Evolutionary conservation across 2,329 filamentous ascomycete species (phyloP).

Genomic region (Penicillium sp.): DNA sequence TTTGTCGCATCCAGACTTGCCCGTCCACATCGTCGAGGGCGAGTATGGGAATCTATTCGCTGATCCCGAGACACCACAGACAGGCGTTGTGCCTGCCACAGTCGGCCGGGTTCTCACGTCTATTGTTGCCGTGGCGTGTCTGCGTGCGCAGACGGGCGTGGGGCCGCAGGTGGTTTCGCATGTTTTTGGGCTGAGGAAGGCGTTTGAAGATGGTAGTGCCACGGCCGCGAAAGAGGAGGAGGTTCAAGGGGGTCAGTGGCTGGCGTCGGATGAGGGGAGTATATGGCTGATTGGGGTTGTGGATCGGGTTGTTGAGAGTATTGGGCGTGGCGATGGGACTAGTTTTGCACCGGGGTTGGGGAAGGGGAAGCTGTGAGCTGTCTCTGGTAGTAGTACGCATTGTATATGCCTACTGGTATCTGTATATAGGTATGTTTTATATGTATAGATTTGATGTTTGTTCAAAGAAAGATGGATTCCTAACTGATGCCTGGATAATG

Average conservation of each 20-base stretch:
- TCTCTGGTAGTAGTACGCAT: too few relatives aligned
- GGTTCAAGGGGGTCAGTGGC: slow-evolving; percentile 12
- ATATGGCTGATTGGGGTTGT: slow-evolving; percentile 60
- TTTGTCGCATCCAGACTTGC: slow-evolving; percentile 74
- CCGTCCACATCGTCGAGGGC: slow-evolving; percentile 70
- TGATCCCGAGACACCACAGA: slow-evolving; percentile 54
- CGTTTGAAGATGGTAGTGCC: slow-evolving; percentile 63
- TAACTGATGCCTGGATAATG: neutral
- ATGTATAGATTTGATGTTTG: neutral
- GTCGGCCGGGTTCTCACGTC: slow-evolving; percentile 70
- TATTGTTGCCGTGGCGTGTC: slow-evolving; percentile 67
- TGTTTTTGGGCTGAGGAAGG: slow-evolving; percentile 75
- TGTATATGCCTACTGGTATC: neutral
- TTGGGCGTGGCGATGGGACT: slow-evolving; percentile 47
- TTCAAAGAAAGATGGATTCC: neutral
- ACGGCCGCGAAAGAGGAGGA: slow-evolving; percentile 48
- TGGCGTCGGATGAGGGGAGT: slow-evolving; percentile 55
- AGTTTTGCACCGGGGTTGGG: slow-evolving; percentile 52
- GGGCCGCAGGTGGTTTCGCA: slow-evolving; percentile 78
- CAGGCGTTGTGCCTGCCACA: slow-evolving; percentile 35
- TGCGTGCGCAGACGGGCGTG: slow-evolving; percentile 76
- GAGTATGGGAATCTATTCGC: slow-evolving; percentile 73
- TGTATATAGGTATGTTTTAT: neutral
- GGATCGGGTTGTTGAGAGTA: slow-evolving; percentile 55
- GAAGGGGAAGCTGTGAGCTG: slow-evolving; percentile 25